Evolutionary conservation across 306 rosid species (phyloP), one percentile per base, ranked within the genome.

Genomic region (Amphicarpaea edgeworthii): DNA sequence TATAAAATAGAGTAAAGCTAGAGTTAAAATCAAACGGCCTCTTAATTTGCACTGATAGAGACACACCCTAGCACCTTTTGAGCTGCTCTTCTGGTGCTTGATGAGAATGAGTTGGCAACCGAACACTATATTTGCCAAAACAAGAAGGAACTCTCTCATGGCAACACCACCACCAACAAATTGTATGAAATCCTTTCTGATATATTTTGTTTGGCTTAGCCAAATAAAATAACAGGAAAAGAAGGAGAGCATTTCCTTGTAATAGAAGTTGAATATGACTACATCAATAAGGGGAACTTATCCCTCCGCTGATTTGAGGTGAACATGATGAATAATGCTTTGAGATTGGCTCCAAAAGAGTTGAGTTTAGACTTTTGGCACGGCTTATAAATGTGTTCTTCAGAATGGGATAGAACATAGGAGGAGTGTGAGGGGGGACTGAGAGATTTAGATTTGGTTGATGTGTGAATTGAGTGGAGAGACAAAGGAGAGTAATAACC

Each of bases 91-190:
- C 85, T 55, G 51, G 83, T 46, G 19, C 82, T 85, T 43, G 92
- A 87, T 0, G 93, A 89, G 1, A 86, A 85, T 14, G 93, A 87
- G 82, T 93, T 91, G 8, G 87, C 89, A 62, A 93, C 86, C 76
- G 98, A 30, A 93, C 87, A 20, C 96, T 96, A 77, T 84, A 91
- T 81, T 93, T 97, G 17, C 98, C 98, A 71, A 93, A 89, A 80
- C 97, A 93, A 78, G 97, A 91, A 75, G 98, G 96, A 70, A 91
- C 17, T 93, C 98, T 85, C 83, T 89, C 98, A 91, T 91, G 40
- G 34, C 79, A 78, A 6, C 66, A 59, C 40, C 50, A 34, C 8
- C 40, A 63, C 3, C 37, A 60, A 15, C 53, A 63, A 32, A 37
- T n/a, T 62, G 38, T 15, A 9, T 47, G 17, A 19, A 37, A 57